Percentiles rank a stretch among this genome's conserved stretches.
Conservation (phyloP, 2,329 filamentous ascomycete species). For the Ceratocystis cacaofunesta region DNA sequence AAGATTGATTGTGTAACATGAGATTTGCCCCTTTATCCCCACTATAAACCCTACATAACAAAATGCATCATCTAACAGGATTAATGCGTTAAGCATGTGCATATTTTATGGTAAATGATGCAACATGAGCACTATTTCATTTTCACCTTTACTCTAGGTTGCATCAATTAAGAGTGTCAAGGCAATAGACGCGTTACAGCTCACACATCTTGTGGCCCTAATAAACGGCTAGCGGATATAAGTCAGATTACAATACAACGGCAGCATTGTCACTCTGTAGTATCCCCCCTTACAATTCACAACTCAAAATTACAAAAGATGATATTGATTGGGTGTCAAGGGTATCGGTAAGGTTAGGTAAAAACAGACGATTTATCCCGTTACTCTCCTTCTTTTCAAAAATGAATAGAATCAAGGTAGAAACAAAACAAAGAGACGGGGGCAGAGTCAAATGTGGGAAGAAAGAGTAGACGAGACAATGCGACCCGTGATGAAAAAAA, state of each 20-base stretch:
- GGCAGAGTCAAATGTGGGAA: conserved; percentile 16
- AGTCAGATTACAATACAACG: too few relatives aligned
- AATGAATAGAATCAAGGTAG: conserved; percentile 11
- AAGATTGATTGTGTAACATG: not conserved
- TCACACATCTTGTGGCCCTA: too few relatives aligned
- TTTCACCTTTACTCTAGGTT: too few relatives aligned
- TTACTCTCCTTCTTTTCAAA: conserved; percentile 13
- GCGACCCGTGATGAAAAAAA: conserved; percentile 6
- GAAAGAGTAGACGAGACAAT: conserved; percentile 14
- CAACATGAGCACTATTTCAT: not conserved
- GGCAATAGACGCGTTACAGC: too few relatives aligned
- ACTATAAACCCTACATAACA: not conserved
- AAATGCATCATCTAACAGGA: not conserved
- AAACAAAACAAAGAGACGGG: conserved; percentile 13
- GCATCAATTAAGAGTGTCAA: too few relatives aligned
- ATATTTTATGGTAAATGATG: not conserved
- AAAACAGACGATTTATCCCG: conserved; percentile 2
- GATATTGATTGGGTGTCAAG: conserved; percentile 15
- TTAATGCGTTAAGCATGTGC: not conserved
- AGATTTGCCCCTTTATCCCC: not conserved
- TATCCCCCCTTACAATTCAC: not conserved
- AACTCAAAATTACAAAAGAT: conserved; percentile 16
- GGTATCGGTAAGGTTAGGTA: conserved; percentile 5
- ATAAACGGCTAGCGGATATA: too few relatives aligned
- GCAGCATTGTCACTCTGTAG: not conserved